These are phyloP conservation scores for Penicillium psychrofluorescens DNA, from an alignment of 495 filamentous ascomycete genomes.

Conservation along the genomic window DNA sequence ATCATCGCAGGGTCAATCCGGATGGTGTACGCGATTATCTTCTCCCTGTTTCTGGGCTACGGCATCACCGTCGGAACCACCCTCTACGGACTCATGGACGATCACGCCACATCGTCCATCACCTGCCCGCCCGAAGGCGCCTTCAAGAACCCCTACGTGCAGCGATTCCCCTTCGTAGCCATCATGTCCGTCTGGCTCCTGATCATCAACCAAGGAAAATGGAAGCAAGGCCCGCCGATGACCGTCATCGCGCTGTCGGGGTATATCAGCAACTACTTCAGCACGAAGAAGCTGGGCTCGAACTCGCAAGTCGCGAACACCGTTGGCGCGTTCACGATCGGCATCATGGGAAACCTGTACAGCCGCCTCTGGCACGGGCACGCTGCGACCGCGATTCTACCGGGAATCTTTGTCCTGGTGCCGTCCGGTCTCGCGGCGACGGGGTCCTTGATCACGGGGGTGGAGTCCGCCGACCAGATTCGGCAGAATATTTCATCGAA, in stretches of 20 bases:
- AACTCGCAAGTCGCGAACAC: conserved; percentile 78
- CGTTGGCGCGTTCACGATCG: conserved; percentile 74
- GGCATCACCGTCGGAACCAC: conserved; percentile 89
- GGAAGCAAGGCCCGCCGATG: conserved; percentile 83
- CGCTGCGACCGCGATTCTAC: conserved; percentile 76
- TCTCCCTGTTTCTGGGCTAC: conserved; percentile 86
- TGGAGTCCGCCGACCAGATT: conserved; percentile 70
- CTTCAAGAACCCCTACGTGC: conserved; percentile 23
- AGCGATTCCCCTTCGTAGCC: conserved; percentile 42
- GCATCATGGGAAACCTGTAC: conserved; percentile 78
- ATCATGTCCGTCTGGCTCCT: conserved; percentile 53
- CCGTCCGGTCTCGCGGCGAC: conserved; percentile 76
- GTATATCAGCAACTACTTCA: conserved; percentile 78
- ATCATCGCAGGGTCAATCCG: conserved; percentile 88
- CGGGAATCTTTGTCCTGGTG: conserved; percentile 87
- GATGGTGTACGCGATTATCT: conserved; percentile 91
- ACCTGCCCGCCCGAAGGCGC: conserved; percentile 46
- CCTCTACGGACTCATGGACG: conserved; percentile 74
- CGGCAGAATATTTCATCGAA: conserved; percentile 40
- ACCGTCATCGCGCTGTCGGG: conserved; percentile 67
- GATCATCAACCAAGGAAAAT: conserved; percentile 85
- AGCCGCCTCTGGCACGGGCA: conserved; percentile 71
- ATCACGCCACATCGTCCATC: conserved; percentile 60
- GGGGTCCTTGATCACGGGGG: conserved; percentile 68
- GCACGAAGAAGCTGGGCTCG: conserved; percentile 56